Percentiles rank a stretch among this genome's conserved stretches.
Conservation (phyloP, 306 rosid genomes). For the Dryas alaskensis region DNA sequence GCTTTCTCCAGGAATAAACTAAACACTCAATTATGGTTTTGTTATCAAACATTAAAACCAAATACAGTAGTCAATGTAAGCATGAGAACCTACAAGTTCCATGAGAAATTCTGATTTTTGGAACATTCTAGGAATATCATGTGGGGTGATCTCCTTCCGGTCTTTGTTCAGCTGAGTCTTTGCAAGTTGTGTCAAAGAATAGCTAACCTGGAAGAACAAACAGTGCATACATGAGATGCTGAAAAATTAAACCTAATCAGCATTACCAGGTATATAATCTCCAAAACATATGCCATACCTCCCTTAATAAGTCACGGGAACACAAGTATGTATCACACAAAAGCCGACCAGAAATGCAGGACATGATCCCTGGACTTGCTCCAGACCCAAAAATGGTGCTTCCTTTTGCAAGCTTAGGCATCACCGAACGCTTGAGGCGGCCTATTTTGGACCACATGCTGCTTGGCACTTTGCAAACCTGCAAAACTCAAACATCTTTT, state of each 20-base stretch:
- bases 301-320: constrained; percentile 90
- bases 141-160: constrained; percentile 85
- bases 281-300: constrained; percentile 50
- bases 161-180: constrained; percentile 84
- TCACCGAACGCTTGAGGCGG: constrained; percentile 77
- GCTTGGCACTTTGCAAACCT: constrained; percentile 76
- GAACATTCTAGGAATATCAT: constrained; percentile 70
- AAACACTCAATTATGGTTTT: neutral
- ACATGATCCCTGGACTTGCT: constrained; percentile 85
- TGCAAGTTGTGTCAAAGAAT: constrained; percentile 80
- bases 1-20: neutral
- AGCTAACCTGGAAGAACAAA: constrained; percentile 76
- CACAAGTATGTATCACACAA: constrained; percentile 88
- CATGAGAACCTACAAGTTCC: constrained; percentile 64
- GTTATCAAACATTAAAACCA: neutral
- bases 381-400: constrained; percentile 73
- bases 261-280: constrained; percentile 11
- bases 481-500: constrained; percentile 24
- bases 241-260: constrained; percentile 12
- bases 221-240: constrained; percentile 20
- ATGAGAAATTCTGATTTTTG: constrained; percentile 67
- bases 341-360: constrained; percentile 91
- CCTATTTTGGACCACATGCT: constrained; percentile 93
- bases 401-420: constrained; percentile 84
- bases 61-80: constrained; percentile 18